A percentile compares a stretch with the other conserved stretches of the same genome.
These are phyloP conservation scores for Cymodocea nodosa DNA, from an alignment of 116 monocot genomes.

Conservation along the genomic window DNA sequence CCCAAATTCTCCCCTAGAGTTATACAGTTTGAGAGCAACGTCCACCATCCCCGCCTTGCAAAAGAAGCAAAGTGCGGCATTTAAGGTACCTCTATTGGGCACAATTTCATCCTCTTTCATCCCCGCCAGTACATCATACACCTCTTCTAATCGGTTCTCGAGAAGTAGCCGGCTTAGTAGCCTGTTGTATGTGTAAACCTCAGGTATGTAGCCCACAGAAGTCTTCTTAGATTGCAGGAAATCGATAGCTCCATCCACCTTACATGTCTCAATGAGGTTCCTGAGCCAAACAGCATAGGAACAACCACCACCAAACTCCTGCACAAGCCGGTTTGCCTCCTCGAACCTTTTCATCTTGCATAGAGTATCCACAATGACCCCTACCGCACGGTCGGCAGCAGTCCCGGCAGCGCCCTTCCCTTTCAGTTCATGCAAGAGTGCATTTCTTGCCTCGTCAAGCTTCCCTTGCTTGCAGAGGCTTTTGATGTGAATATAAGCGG, in stretches of 20 bases:
- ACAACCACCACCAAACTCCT: constrained; percentile 28
- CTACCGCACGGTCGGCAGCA: constrained; percentile 4
- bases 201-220: constrained; percentile 33
- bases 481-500: constrained; percentile 50
- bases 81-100: constrained; percentile 52
- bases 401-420: neutral
- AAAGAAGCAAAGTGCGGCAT: constrained; percentile 60
- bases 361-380: constrained; percentile 34
- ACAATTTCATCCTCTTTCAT: constrained; percentile 64
- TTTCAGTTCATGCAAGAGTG: constrained; percentile 5
- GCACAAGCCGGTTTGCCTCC: constrained; percentile 41
- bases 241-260: constrained; percentile 30
- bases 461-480: constrained; percentile 41
- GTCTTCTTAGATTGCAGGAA: constrained; percentile 41
- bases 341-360: constrained; percentile 34
- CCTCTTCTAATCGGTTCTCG: constrained; percentile 37
- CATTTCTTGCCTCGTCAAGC: constrained; percentile 20
- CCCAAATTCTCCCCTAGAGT: constrained; percentile 42
- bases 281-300: constrained; percentile 35
- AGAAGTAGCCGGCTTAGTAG: constrained; percentile 33
- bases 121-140: constrained; percentile 56
- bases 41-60: constrained; percentile 90
- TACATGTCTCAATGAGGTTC: constrained; percentile 23
- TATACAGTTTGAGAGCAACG: constrained; percentile 47
- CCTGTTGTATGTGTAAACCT: constrained; percentile 28